Evolutionary conservation across 1,284 basidiomycete species (phyloP), one percentile per base, ranked within the genome.

Genomic region (Boletus smithii): DNA sequence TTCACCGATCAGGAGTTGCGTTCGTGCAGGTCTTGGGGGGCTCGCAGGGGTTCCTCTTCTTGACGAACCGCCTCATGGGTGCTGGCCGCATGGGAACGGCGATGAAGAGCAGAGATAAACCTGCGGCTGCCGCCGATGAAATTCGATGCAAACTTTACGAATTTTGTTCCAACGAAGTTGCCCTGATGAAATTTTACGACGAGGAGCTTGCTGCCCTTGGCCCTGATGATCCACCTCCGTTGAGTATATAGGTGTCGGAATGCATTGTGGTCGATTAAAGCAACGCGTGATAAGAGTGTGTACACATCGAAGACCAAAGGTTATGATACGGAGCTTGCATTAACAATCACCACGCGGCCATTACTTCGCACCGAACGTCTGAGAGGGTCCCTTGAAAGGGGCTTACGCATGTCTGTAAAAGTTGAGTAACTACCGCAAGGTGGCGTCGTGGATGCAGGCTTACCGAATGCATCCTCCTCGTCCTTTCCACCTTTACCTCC

Each of bases 401-500:
- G 85, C 69, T 91, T 91, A 22, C 92, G 79, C 91, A 95, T 95
- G 64, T 95, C 91, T 93, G 57, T 10, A 36, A 26, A 43, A 31
- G 22, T 26, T 59, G 26, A 54, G 47, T 46, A n/a, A 52, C 20
- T 23, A 10, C 4, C n/a, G 13, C 5, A n/a, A 35, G 11, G 38
- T 33, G 42, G 46, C 33, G 33, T 14, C n/a, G 24, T n/a, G 34
- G 37, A 42, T 14, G 22, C 3, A 31, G 30, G 79, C 88, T 57
- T 67, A 92, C 91, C 92, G 67, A 86, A 95, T 13, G 89, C 93
- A 65, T 95, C 91, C 60, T 92, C 90, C 61, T 95, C 91, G 48
- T 91, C 88, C 58, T 78, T 73, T 17, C 79, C 78, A 8, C 80
- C 83, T 53, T 79, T 79, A 9, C 86, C 80, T 31, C 80, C 63